Evolutionary conservation across 495 filamentous ascomycete genomes (phyloP).

Genomic region (Xylaria palmicola): DNA sequence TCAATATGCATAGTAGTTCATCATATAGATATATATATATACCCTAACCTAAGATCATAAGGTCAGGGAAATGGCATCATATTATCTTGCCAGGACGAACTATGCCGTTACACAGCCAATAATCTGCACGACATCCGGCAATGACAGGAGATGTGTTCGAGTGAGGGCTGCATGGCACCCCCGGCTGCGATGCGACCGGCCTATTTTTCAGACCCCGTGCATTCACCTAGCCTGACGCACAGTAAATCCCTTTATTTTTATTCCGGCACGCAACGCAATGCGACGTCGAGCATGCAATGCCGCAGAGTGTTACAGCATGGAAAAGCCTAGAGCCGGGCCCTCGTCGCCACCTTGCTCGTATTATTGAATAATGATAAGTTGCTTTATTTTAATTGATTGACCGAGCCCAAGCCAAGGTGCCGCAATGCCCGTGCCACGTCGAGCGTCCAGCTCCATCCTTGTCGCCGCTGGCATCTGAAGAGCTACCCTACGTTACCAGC

Average conservation of each 20-base stretch:
- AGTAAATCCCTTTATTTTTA: slow-evolving; percentile 9
- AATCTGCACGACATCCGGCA: slow-evolving; percentile 16
- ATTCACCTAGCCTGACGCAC: background rate
- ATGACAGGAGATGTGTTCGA: background rate
- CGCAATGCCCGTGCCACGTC: slow-evolving; percentile 2
- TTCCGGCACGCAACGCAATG: slow-evolving; percentile 9
- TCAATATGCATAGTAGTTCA: slow-evolving; percentile 2
- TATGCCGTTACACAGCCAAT: slow-evolving; percentile 12
- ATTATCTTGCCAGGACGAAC: background rate
- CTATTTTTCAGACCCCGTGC: background rate
- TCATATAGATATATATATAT: no score
- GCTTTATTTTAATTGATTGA: background rate
- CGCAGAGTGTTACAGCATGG: background rate
- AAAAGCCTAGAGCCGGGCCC: background rate
- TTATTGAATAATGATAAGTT: background rate
- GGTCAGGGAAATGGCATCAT: background rate
- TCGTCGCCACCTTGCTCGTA: background rate
- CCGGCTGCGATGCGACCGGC: slow-evolving; percentile 3
- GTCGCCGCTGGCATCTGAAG: background rate
- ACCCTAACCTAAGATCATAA: no score
- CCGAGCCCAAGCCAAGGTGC: background rate
- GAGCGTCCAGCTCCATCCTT: background rate
- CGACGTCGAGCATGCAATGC: slow-evolving; percentile 7
- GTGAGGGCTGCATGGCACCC: background rate
- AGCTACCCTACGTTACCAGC: background rate